phyloP scores from a whole-genome alignment of 2,329 filamentous ascomycete species.

The Phaeosphaeria sp. region DNA sequence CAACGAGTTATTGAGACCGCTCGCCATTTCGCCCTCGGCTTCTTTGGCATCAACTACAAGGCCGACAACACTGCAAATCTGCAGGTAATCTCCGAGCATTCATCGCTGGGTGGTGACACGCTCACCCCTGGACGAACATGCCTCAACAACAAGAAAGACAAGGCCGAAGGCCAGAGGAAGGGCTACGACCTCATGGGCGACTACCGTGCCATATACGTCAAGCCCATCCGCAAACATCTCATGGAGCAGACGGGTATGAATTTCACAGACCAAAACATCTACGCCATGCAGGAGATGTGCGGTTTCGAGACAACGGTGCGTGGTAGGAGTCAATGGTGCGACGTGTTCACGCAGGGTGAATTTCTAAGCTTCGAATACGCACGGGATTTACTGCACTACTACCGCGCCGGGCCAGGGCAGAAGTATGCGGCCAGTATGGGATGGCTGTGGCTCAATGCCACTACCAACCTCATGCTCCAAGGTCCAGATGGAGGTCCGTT shows the following conservation, averaged over 20 bases:
- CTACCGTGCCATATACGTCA: conserved; percentile 59
- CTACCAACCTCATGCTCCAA: conserved; percentile 55
- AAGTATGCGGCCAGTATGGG: conserved; percentile 62
- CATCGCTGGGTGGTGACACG: conserved; percentile 60
- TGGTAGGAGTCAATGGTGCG: conserved; percentile 63
- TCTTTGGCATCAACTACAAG: conserved; percentile 62
- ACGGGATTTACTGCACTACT: conserved; percentile 65
- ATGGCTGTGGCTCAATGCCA: conserved; percentile 66
- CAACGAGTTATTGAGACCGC: conserved; percentile 64
- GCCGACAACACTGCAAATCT: conserved; percentile 45
- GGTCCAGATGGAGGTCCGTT: conserved; percentile 54
- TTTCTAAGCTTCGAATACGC: conserved; percentile 66
- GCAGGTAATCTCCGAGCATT: conserved; percentile 61
- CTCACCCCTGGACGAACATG: conserved; percentile 62
- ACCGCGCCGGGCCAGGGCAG: conserved; percentile 65
- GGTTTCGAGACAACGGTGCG: conserved; percentile 64
- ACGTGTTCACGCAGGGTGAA: conserved; percentile 61
- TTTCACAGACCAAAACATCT: conserved; percentile 59
- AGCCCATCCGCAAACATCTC: conserved; percentile 55
- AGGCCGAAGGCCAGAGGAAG: conserved; percentile 56
- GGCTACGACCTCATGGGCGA: conserved; percentile 56
- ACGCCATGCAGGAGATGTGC: conserved; percentile 68
- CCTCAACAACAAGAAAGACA: conserved; percentile 47
- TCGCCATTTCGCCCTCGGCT: conserved; percentile 60
- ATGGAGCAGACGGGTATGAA: conserved; percentile 50